These are phyloP conservation scores for Leccinum brunneo-olivaceum DNA, from an alignment of 1,284 basidiomycete species.

Conservation along the genomic window DNA sequence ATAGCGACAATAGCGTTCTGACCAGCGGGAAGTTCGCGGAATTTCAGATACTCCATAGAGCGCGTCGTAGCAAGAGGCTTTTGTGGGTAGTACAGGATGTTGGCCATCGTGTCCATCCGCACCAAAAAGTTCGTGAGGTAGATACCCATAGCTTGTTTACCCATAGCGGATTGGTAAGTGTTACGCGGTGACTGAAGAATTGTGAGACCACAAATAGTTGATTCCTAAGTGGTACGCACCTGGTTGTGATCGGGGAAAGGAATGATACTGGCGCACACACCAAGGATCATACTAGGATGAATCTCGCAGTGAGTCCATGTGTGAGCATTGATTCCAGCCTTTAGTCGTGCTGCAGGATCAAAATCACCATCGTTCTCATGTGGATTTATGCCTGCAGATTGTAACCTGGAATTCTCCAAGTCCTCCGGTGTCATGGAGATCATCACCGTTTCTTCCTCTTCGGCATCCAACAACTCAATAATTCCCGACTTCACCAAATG, in stretches of 20 bases:
- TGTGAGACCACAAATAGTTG: conserved; percentile 12
- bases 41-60: conserved; percentile 98
- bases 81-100: conserved; percentile 97
- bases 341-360: conserved; percentile 85
- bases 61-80: conserved; percentile 97
- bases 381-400: conserved; percentile 56
- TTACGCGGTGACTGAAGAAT: conserved; percentile 86
- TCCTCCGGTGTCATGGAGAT: conserved; percentile 99
- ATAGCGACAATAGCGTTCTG: conserved; percentile 99
- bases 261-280: conserved; percentile 97
- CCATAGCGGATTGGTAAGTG: conserved; percentile 99
- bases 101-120: conserved; percentile 98
- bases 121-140: conserved; percentile 96
- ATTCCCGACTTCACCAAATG: conserved; percentile 83
- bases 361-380: conserved; percentile 61
- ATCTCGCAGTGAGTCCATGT: conserved; percentile 99
- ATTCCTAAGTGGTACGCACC: conserved; percentile 40
- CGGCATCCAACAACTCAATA: conserved; percentile 93
- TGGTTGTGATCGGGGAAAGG: conserved; percentile 99
- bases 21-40: conserved; percentile 95
- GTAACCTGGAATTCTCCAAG: conserved; percentile 76
- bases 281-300: conserved; percentile 98
- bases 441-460: conserved; percentile 99
- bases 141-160: conserved; percentile 99
- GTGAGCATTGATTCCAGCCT: conserved; percentile 74